Evolutionary conservation across 1,284 basidiomycete genomes (phyloP).

Genomic region (Phylloporus sp.): DNA sequence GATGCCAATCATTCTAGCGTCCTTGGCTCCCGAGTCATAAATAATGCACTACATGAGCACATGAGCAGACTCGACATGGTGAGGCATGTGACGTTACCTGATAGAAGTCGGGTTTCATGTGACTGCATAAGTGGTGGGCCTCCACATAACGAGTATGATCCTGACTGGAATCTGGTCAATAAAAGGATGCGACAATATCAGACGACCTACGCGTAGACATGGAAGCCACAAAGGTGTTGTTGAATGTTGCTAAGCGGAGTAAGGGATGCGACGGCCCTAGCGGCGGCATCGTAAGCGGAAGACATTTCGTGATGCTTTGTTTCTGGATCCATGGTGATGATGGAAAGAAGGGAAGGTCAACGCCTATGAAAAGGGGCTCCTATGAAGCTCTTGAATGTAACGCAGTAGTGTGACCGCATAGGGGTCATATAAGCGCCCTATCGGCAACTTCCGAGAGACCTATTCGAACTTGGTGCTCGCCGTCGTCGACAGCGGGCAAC

Average conservation of each 20-base stretch:
- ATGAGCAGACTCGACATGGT: background rate
- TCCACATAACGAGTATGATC: conserved; percentile 43
- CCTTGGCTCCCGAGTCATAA: conserved; percentile 49
- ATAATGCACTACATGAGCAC: conserved; percentile 40
- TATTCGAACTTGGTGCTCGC: conserved; percentile 27
- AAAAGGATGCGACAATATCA: background rate
- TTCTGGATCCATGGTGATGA: conserved; percentile 17
- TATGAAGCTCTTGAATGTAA: background rate
- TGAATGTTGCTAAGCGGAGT: conserved; percentile 50
- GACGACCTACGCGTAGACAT: conserved; percentile 39
- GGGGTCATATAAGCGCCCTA: conserved; percentile 12
- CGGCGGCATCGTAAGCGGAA: conserved; percentile 35
- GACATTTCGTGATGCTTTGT: conserved; percentile 11
- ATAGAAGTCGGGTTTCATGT: conserved; percentile 24
- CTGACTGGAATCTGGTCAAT: conserved; percentile 15
- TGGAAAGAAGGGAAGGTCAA: too few relatives aligned
- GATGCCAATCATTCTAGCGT: conserved; percentile 54
- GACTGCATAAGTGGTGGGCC: conserved; percentile 38
- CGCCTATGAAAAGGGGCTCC: conserved; percentile 19
- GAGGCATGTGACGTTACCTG: conserved; percentile 14
- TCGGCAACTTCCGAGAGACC: conserved; percentile 32
- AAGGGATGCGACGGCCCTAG: conserved; percentile 48
- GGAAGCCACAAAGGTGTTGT: conserved; percentile 53
- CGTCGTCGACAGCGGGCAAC: conserved; percentile 43
- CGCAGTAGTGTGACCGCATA: background rate